These are phyloP conservation scores for Neonectria coccinea DNA, from an alignment of 2,329 filamentous ascomycete species.

Conservation along the genomic window DNA sequence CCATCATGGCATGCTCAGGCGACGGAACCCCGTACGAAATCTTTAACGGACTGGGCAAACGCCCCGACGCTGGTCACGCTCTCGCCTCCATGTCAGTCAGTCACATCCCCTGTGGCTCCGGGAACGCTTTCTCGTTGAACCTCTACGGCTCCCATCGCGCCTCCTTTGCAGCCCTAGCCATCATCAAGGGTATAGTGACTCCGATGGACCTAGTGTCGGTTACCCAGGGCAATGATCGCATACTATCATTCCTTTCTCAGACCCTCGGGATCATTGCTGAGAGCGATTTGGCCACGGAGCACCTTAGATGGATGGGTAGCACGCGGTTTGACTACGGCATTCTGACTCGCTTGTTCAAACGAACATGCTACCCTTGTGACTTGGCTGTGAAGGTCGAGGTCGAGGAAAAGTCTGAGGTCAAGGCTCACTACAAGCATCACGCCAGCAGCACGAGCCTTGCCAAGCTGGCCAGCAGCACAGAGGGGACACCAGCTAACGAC, in stretches of 20 bases:
- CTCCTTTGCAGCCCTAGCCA: constrained; percentile 80
- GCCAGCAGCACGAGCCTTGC: constrained; percentile 49
- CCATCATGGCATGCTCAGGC: constrained; percentile 88
- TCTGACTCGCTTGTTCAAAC: constrained; percentile 78
- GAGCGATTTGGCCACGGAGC: constrained; percentile 87
- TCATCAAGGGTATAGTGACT: constrained; percentile 89
- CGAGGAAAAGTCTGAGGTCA: constrained; percentile 79
- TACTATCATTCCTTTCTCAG: constrained; percentile 91
- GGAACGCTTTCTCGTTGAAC: constrained; percentile 94
- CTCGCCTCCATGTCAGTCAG: constrained; percentile 82
- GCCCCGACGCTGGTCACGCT: constrained; percentile 79
- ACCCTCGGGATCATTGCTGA: constrained; percentile 91
- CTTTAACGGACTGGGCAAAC: constrained; percentile 89
- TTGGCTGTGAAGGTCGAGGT: constrained; percentile 87
- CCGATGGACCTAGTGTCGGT: constrained; percentile 88
- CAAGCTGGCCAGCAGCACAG: constrained; percentile 41
- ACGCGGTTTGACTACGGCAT: constrained; percentile 88
- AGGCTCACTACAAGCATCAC: constrained; percentile 74
- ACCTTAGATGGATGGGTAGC: constrained; percentile 92
- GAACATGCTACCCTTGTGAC: constrained; percentile 88
- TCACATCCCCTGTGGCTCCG: constrained; percentile 91
- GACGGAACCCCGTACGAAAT: constrained; percentile 94
- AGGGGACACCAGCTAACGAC: constrained; percentile 48
- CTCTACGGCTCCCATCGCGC: constrained; percentile 83
- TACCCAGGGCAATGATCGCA: constrained; percentile 81